Evolutionary conservation across 129 eudicot species (phyloP), one percentile per base, ranked within the genome.

Genomic region (Centella asiatica): DNA sequence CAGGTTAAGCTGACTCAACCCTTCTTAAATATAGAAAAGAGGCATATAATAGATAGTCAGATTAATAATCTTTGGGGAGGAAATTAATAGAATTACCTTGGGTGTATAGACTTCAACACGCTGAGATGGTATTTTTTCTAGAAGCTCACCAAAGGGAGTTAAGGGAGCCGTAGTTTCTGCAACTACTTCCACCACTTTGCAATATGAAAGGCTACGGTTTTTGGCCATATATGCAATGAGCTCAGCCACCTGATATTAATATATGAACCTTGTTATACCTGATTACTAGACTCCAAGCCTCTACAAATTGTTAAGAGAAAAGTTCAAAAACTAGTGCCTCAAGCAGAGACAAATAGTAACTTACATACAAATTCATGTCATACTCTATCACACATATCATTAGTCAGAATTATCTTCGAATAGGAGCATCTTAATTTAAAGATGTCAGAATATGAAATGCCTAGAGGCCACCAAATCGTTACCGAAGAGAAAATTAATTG

Each of bases 101-200:
- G 78, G 72, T 32, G 65, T 68, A 57, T 13, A n/a, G 20, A 71
- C 62, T 53, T 64, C 71, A 66, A 63, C 67, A 27, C 89, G 81
- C 60, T 84, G 73, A 57, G 97, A 71, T 42, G 94, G 90, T 63
- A 90, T 86, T 69, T 84, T 86, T 60, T 76, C 71, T 17, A 90
- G 82, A 54, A 90, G 97, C 39, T 84, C 85, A 27, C 52, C 90
- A 81, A 90, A 72, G 63, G 97, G 95, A 36, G 85, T 81, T 77
- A 84, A 77, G 57, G 95, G 90, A 50, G 90, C 94, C 56, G 95
- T 81, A 33, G 97, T 90, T 84, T 90, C 97, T 60, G 97, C 97
- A 68, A 90, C 72, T 62, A 80, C 97, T 87, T 90, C 97, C 54
- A 90, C 88, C 55, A 84, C 83, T 75, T 90, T 90, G 73, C 94